These are phyloP conservation scores for Yarrowia yakushimensis DNA, from an alignment of 805 yeast species.

Conservation along the genomic window DNA sequence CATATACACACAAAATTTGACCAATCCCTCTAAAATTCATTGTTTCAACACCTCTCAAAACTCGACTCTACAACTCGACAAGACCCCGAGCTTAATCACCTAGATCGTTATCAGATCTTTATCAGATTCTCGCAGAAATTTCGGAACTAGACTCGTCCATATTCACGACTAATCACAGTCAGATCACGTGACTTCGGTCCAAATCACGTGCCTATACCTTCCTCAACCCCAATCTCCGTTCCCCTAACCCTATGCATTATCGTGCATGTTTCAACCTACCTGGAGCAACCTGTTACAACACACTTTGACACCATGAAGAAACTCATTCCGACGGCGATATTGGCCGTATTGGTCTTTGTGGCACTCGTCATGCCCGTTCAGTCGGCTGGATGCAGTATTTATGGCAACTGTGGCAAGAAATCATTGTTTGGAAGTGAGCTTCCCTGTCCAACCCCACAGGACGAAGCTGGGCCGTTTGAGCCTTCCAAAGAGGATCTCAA, in stretches of 20 bases:
- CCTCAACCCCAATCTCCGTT: not conserved
- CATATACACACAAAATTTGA: too few relatives aligned
- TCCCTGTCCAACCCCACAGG: constrained; percentile 60
- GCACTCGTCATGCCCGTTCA: not conserved
- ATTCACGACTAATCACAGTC: too few relatives aligned
- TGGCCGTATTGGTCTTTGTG: not conserved
- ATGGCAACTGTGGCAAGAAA: constrained; percentile 66
- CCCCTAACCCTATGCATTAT: constrained; percentile 20
- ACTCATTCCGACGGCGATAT: not conserved
- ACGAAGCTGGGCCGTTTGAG: constrained; percentile 45
- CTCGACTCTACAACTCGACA: too few relatives aligned
- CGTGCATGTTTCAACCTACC: constrained; percentile 10
- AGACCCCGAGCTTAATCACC: too few relatives aligned
- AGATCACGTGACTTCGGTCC: too few relatives aligned
- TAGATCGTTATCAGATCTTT: too few relatives aligned
- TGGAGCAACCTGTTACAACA: not conserved
- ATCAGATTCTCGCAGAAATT: too few relatives aligned
- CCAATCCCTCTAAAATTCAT: too few relatives aligned
- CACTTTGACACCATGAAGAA: not conserved
- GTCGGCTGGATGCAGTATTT: constrained; percentile 35
- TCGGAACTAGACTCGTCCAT: too few relatives aligned
- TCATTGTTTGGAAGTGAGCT: constrained; percentile 72
- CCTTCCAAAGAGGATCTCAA: constrained; percentile 47
- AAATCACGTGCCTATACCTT: too few relatives aligned
- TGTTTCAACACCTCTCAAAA: too few relatives aligned